Evolutionary conservation across 345 rosid species (phyloP).

Genomic region (Cochlearia excelsa): DNA sequence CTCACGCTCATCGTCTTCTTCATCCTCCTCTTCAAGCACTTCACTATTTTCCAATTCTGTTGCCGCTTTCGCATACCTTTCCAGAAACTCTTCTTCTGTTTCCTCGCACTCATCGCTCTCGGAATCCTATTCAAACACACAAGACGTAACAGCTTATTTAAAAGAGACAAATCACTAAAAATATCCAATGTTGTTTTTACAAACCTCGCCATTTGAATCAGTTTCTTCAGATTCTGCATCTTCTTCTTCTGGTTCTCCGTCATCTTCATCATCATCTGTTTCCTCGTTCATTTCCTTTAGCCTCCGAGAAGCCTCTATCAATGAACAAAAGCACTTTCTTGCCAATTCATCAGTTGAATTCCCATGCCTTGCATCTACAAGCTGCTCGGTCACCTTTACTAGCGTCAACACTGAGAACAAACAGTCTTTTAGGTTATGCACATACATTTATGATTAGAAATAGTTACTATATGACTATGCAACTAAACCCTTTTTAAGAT

Average conservation of each 20-base stretch:
- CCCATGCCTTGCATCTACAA: constrained; percentile 44
- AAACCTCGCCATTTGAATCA: constrained; percentile 59
- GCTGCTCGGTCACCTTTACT: constrained; percentile 56
- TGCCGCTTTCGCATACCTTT: constrained; percentile 82
- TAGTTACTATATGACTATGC: constrained; percentile 2
- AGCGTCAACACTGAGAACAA: constrained; percentile 57
- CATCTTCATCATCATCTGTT: constrained; percentile 48
- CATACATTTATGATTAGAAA: constrained; percentile 2
- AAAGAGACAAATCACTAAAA: constrained; percentile 4
- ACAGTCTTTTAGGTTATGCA: constrained; percentile 16
- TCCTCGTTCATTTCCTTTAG: constrained; percentile 60
- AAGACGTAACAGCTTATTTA: constrained; percentile 8
- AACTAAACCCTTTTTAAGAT: constrained; percentile 4
- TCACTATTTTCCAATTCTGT: constrained; percentile 48
- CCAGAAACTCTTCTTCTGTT: constrained; percentile 80
- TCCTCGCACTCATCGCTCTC: constrained; percentile 73
- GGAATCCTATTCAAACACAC: constrained; percentile 55
- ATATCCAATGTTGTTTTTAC: constrained; percentile 17
- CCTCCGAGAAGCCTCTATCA: constrained; percentile 54
- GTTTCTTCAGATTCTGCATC: constrained; percentile 43
- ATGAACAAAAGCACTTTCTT: constrained; percentile 49
- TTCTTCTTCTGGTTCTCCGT: constrained; percentile 49
- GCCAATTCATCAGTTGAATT: constrained; percentile 41
- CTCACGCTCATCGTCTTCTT: constrained; percentile 62
- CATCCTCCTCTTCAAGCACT: constrained; percentile 64